Percentiles rank a stretch among this genome's conserved stretches.
phyloP scores from a whole-genome alignment of 805 yeast species.

The Spathaspora passalidarum region DNA sequence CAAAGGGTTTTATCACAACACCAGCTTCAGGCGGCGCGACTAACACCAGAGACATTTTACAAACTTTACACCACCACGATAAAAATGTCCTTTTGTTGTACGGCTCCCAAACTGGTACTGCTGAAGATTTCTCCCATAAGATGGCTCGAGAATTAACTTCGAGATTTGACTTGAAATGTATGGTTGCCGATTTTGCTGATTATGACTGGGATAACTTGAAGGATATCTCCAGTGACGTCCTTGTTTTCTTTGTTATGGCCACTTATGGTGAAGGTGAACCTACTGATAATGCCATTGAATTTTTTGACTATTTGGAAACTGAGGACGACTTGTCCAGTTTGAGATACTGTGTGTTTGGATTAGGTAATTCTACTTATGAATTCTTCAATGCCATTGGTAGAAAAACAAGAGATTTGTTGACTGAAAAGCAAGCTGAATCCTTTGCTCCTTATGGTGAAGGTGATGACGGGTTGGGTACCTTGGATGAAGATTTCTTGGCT shows the following conservation, averaged over 20 bases:
- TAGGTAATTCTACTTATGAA: conserved; percentile 94
- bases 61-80: conserved; percentile 53
- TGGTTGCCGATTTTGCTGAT: conserved; percentile 86
- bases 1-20: too few species aligned
- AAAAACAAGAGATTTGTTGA: conserved; percentile 48
- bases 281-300: conserved; percentile 87
- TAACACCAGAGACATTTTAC: conserved; percentile 32
- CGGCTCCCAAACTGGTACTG: conserved; percentile 98
- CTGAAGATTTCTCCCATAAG: conserved; percentile 93
- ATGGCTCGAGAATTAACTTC: conserved; percentile 85
- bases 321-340: conserved; percentile 55
- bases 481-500: conserved; percentile 90
- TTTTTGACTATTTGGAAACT: conserved; percentile 63
- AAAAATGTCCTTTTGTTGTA: conserved; percentile 79
- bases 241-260: conserved; percentile 70
- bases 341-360: conserved; percentile 77
- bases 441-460: conserved; percentile 85
- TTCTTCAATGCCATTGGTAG: conserved; percentile 82
- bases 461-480: conserved; percentile 91
- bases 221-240: conserved; percentile 57
- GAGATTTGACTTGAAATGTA: conserved; percentile 73
- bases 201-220: conserved; percentile 79
- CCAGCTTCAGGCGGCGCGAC: not conserved
- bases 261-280: conserved; percentile 99
- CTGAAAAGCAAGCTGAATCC: conserved; percentile 65